These are phyloP conservation scores for Saturnispora sekii DNA, from an alignment of 805 yeast genomes.

Conservation along the genomic window DNA sequence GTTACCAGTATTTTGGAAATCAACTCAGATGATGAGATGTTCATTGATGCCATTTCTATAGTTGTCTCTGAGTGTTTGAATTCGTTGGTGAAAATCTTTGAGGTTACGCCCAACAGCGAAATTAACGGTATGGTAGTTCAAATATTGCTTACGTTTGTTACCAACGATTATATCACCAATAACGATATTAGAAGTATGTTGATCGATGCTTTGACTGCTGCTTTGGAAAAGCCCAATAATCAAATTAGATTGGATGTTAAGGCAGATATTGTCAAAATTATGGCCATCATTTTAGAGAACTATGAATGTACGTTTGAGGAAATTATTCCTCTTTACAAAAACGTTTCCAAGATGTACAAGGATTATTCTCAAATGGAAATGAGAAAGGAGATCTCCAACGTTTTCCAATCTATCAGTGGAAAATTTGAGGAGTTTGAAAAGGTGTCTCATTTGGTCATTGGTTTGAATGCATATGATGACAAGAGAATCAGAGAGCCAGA, in stretches of 20 bases:
- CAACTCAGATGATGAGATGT: slow-evolving; percentile 32
- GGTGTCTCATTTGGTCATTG: slow-evolving; percentile 46
- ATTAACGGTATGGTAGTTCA: slow-evolving; percentile 45
- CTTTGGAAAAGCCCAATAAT: slow-evolving; percentile 48
- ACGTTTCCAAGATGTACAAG: slow-evolving; percentile 39
- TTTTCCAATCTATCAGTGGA: slow-evolving; percentile 50
- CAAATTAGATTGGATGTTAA: slow-evolving; percentile 45
- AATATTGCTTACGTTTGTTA: slow-evolving; percentile 41
- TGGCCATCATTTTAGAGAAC: slow-evolving; percentile 44
- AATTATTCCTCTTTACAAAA: slow-evolving; percentile 27
- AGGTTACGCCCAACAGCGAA: slow-evolving; percentile 31
- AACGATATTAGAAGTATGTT: slow-evolving; percentile 43
- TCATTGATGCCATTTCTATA: slow-evolving; percentile 40
- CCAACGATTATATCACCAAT: slow-evolving; percentile 48
- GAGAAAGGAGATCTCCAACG: slow-evolving; percentile 49
- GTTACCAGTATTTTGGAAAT: slow-evolving; percentile 35
- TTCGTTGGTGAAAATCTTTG: slow-evolving; percentile 41
- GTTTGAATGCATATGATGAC: slow-evolving; percentile 59
- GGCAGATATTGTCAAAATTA: slow-evolving; percentile 45
- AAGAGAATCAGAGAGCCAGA: slow-evolving; percentile 65
- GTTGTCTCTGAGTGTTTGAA: slow-evolving; percentile 49
- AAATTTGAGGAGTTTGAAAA: slow-evolving; percentile 34
- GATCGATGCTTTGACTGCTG: slow-evolving; percentile 46
- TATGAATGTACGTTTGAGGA: slow-evolving; percentile 45
- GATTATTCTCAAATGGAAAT: slow-evolving; percentile 49